Evolutionary conservation across 2,329 filamentous ascomycete species (phyloP).

Genomic region (Curvularia verruculosa): DNA sequence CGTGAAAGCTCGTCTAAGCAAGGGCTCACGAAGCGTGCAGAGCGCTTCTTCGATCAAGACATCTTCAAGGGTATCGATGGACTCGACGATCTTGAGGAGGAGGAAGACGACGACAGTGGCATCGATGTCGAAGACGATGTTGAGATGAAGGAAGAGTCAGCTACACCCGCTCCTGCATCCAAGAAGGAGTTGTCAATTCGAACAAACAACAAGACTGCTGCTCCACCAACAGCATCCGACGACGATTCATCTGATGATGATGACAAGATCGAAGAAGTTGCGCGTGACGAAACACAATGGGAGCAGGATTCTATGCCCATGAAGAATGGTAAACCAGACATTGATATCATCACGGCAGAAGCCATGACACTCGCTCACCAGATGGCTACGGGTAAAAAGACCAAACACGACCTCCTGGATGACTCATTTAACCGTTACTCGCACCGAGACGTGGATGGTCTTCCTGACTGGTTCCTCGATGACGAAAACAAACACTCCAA

Average conservation of each 20-base stretch:
- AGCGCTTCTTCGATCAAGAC: conserved; percentile 91
- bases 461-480: conserved; percentile 98
- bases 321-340: conserved; percentile 73
- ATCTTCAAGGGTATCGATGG: conserved; percentile 86
- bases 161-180: conserved; percentile 15
- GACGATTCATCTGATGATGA: conserved; percentile 46
- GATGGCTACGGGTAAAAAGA: conserved; percentile 84
- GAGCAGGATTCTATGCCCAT: conserved; percentile 68
- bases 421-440: conserved; percentile 93
- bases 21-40: conserved; percentile 81
- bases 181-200: conserved; percentile 25
- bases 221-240: conserved; percentile 34
- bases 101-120: conserved; percentile 50
- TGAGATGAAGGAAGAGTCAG: conserved; percentile 20
- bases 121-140: conserved; percentile 49
- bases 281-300: conserved; percentile 65
- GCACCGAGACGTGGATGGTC: conserved; percentile 86
- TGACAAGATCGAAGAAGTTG: conserved; percentile 67
- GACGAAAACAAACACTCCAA: conserved; percentile 87
- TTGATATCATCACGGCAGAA: conserved; percentile 99
- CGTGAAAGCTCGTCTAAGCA: conserved; percentile 56
- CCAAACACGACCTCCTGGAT: conserved; percentile 79
- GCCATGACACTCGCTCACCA: conserved; percentile 97
- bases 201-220: conserved; percentile 24
- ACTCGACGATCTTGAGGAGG: conserved; percentile 61